Evolutionary conservation across 1,284 basidiomycete species (phyloP).

Genomic region (Apiotrichum porosum): DNA sequence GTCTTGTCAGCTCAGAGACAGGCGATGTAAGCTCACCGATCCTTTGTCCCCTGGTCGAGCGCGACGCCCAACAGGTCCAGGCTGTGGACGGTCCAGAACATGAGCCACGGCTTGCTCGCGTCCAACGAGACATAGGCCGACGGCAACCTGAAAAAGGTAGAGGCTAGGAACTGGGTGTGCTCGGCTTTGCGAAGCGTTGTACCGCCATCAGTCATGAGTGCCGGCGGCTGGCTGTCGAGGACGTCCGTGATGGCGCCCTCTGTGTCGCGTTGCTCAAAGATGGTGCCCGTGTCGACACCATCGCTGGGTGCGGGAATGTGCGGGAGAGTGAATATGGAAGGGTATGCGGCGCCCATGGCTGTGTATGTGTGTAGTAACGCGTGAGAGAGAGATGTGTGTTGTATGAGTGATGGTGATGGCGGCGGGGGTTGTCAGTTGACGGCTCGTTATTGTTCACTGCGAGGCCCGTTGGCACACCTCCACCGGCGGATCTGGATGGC

Average conservation of each 20-base stretch:
- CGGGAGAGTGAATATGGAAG: constrained; percentile 34
- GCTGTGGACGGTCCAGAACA: constrained; percentile 84
- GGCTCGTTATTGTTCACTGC: too few relatives aligned
- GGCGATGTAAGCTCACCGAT: too few relatives aligned
- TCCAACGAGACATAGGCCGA: constrained; percentile 73
- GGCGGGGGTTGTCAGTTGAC: too few relatives aligned
- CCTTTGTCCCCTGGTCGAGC: constrained; percentile 67
- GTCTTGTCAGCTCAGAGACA: constrained; percentile 7
- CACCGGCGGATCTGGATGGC: too few relatives aligned
- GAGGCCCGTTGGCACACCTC: too few relatives aligned
- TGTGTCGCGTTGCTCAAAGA: constrained; percentile 61
- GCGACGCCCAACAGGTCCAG: constrained; percentile 71
- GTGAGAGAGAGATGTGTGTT: too few relatives aligned
- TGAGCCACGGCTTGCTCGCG: constrained; percentile 84
- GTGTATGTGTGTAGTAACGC: too few relatives aligned
- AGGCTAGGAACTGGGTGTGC: constrained; percentile 38
- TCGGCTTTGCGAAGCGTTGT: constrained; percentile 28
- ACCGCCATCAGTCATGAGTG: background rate
- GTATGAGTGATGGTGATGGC: too few relatives aligned
- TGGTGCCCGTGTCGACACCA: constrained; percentile 61
- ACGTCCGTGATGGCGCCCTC: constrained; percentile 55
- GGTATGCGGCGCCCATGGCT: constrained; percentile 10
- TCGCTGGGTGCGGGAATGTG: constrained; percentile 44
- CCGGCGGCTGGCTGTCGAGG: constrained; percentile 6
- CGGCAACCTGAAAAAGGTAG: constrained; percentile 53